Base-by-base conservation (phyloP, 768 basidiomycete species). In the Boletus subcaerulescens region DNA sequence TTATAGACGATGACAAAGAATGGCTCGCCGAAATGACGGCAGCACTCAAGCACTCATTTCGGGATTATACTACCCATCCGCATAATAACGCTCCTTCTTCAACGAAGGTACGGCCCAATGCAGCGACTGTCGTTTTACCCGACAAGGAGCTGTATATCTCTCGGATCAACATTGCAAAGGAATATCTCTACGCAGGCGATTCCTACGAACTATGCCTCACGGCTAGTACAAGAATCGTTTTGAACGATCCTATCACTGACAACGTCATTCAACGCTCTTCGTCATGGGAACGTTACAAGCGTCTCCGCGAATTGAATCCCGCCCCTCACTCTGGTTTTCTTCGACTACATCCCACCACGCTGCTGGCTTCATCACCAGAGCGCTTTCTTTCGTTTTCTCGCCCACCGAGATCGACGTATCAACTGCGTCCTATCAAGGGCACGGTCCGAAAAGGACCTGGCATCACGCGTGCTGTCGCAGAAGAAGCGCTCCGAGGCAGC, bases 141-240 rank as follows among this genome's bases (percentile, higher is more conserved):
- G 77, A 84, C 59, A 79, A 80, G 63, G 68, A 70, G 1, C 62
- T 67, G 2, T 97, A 98, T 71, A 81, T 87, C 31, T 70, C 79
- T 26, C 81, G 81, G 17, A 93, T 97, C 60, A 73, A 80, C 18
- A 65, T 75, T 50, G 89, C 91, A 13, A 84, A 92, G 64, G 84
- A 90, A 52, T 77, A 80, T 56, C 81, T 97, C 38, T 87, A 78
- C 55, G 78, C 86, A 31, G 95, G 95, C 4, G 89, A 97, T 65
- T 91, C 91, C 3, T 98, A 98, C 71, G 95, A 98, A 68, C 80
- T 98, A 35, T 97, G 94, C 60, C 75, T 97, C 32, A 97, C 95
- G 2, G 87, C 88, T 5, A 81, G 77, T 13, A 89, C 89, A 18
- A 78, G 70, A 35, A 76, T 92, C 47, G 71, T 76, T 12, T 64